Base-by-base conservation (phyloP, 108 stramenopile species). In the Nannochloropsis gaditana region DNA sequence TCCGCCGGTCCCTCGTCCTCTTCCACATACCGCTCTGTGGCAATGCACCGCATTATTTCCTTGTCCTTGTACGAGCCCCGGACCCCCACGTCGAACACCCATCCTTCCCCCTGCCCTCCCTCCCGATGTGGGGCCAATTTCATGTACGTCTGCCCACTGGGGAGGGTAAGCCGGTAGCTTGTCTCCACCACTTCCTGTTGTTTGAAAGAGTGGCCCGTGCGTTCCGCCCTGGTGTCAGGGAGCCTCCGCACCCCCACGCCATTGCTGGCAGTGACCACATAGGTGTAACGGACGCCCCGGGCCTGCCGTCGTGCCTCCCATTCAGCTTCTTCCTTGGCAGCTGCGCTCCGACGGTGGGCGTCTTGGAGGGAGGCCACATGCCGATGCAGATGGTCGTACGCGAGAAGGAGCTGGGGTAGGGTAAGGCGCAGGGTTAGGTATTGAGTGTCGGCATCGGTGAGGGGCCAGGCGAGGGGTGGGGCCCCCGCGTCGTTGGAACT, bases 21-120 rank as follows among this genome's bases (percentile, higher is more conserved):
- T 15, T 50, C 47, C 47, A 50, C 47, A 50, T 50, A 50, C 47
- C 47, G 10, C 80, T 80, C 80, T 9, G 80, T 31, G 11, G 21
- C 21, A 21, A 80, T 80, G 80, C 80, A 80, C 80, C 21, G 11
- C 80, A 80, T 80, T 1, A 80, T 80, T 9, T 19, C n/a, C 80
- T 80, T 80, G n/a, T 80, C 80, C 21, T 80, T 80, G 80, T 80
- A 80, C 21, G 17, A n/a, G n/a, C 80, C 80, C 19, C 80, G 80
- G n/a, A 80, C 80, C 9, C 80, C 80, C 31, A 19, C 31, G 9
- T 19, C 31, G 21, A 80, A 80, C 21, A 80, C 21, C 80, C 80
- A 80, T 21, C 80, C 80, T 80, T 11, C 80, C 21, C 80, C 21
- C 21, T 9, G 11, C 15, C 47, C 47, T 50, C 47, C 47, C 31